phyloP scores from a whole-genome alignment of 768 basidiomycete species.

The Cubamyces lactineus region DNA sequence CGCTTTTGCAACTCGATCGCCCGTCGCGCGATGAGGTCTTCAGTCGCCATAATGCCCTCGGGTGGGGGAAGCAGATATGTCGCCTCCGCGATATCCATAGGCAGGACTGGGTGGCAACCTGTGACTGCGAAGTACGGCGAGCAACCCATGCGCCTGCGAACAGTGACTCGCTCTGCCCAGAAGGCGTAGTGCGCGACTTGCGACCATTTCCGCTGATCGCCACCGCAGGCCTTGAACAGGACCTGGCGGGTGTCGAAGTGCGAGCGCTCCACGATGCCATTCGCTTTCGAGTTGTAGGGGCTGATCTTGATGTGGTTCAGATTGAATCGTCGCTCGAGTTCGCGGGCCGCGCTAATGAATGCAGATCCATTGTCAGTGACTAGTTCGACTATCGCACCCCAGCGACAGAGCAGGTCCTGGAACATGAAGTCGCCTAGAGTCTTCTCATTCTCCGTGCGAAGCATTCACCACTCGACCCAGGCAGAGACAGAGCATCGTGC shows the following conservation, averaged over 20 bases:
- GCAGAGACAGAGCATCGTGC: conserved; percentile 38
- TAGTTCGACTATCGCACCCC: conserved; percentile 42
- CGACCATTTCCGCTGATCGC: conserved; percentile 28
- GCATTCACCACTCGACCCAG: conserved; percentile 37
- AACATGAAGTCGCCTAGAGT: conserved; percentile 39
- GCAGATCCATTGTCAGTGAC: conserved; percentile 46
- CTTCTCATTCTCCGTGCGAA: conserved; percentile 35
- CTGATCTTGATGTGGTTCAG: conserved; percentile 45
- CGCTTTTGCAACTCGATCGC: conserved; percentile 8
- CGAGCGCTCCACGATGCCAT: conserved; percentile 41
- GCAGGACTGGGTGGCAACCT: conserved; percentile 27
- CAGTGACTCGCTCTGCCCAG: conserved; percentile 43
- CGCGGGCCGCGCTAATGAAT: conserved; percentile 30
- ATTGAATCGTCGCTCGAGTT: conserved; percentile 31
- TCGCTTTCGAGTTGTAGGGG: conserved; percentile 46
- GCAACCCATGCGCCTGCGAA: conserved; percentile 33
- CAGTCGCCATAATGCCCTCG: conserved; percentile 11
- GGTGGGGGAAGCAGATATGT: conserved; percentile 23
- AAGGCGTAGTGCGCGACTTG: conserved; percentile 32
- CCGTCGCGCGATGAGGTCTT: conserved; percentile 4
- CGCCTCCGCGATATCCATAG: conserved; percentile 27
- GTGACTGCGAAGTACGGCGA: conserved; percentile 33
- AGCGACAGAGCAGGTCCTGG: conserved; percentile 40
- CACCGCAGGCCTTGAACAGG: conserved; percentile 37
- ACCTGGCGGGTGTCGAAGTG: conserved; percentile 39